Percentiles rank a stretch among this genome's conserved stretches.
These are phyloP conservation scores for Boletus sensibilis DNA, from an alignment of 768 basidiomycete species.

Conservation along the genomic window DNA sequence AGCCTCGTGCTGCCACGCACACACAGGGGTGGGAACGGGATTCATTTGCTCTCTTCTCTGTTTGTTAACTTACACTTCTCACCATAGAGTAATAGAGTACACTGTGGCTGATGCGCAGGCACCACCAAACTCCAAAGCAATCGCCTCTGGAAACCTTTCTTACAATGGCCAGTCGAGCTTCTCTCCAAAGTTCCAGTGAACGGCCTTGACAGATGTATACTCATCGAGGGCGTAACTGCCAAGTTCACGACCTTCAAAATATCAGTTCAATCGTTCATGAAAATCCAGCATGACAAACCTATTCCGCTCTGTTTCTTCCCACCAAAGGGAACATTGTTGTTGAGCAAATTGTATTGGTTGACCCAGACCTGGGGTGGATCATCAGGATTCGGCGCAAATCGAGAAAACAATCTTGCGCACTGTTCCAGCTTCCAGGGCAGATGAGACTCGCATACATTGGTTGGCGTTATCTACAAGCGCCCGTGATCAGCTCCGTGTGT, in stretches of 20 bases:
- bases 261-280: slow-evolving; percentile 9
- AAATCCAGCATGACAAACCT: slow-evolving; percentile 39
- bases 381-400: slow-evolving; percentile 3
- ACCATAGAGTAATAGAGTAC: slow-evolving; percentile 5
- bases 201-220: slow-evolving; percentile 78
- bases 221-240: slow-evolving; percentile 83
- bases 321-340: slow-evolving; percentile 92
- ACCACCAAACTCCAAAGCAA: neutral
- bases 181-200: slow-evolving; percentile 89
- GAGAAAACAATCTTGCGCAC: slow-evolving; percentile 40
- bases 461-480: slow-evolving; percentile 64
- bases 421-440: slow-evolving; percentile 84
- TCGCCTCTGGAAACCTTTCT: neutral
- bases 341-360: slow-evolving; percentile 82
- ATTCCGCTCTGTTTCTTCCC: slow-evolving; percentile 93
- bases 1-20: slow-evolving; percentile 1
- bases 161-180: slow-evolving; percentile 76
- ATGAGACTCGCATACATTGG: slow-evolving; percentile 88
- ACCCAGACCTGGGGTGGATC: slow-evolving; percentile 69
- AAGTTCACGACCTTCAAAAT: slow-evolving; percentile 73
- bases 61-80: slow-evolving; percentile 20
- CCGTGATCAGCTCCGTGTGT: slow-evolving; percentile 1
- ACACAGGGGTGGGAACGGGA: slow-evolving; percentile 3
- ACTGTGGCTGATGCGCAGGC: neutral
- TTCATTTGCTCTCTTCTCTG: slow-evolving; percentile 10